Evolutionary conservation across 805 yeast genomes (phyloP), one percentile per base, ranked within the genome.

Genomic region (Lachancea quebecensis): DNA sequence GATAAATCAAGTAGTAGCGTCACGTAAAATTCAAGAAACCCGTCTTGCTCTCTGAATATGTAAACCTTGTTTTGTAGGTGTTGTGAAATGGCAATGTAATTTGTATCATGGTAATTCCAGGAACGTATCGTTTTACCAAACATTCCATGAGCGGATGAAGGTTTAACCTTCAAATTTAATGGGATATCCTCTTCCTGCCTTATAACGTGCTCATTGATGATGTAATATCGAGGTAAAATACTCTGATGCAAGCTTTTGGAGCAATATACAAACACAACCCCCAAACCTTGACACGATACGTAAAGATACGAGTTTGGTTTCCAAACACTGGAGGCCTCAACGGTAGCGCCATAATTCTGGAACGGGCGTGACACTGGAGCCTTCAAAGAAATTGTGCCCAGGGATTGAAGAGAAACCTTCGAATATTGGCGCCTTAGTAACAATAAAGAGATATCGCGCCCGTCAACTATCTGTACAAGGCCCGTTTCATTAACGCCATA

Each of bases 401-500:
- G 15, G 11, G 39, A 35, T 16, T 46, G 42, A 10, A 56, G 28
- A 25, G 39, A 48, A 10, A 47, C 33, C 11, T 39, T 32, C 7
- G 14, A 30, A 18, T n/a, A 29, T 12, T 38, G 39, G 32, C 53
- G 54, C 12, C 47, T 44, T 6, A 47, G 46, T 41, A 66, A 43
- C 40, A 58, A 49, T 10, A 49, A 39, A 12, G 42, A 35, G 21
- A 61, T 36, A 6, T 44, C 38, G 29, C 34, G 47, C 28, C 59
- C 57, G 16, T 44, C 50, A 14, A 51, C 42, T 15, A 50, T 39
- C 8, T 39, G 40, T 5, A 44, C 49, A 44, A 53, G 42, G 4
- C 62, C 62, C 10, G 48, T 47, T 36, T 58, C 58, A n/a, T 53
- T 47, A 4, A 47, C 41, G 42, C 72, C 81, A 27, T 65, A 59